Conservation (phyloP, 129 eudicot species). For the Tanacetum coccineum region DNA sequence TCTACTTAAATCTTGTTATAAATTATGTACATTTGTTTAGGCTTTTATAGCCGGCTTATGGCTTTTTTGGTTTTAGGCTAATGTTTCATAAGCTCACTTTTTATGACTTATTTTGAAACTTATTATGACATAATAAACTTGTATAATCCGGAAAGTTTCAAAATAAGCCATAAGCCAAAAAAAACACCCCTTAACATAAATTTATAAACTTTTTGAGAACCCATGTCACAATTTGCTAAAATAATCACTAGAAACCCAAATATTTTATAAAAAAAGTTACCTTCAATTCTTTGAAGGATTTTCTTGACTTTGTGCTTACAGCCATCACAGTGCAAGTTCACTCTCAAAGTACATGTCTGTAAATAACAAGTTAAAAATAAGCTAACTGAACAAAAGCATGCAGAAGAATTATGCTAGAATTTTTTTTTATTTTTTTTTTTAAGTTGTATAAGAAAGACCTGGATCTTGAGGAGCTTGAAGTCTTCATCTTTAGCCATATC, state of each 20-base stretch:
- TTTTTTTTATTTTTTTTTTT: too few relatives aligned
- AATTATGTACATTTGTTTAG: too few relatives aligned
- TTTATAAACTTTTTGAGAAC: constrained; percentile 5
- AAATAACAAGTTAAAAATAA: background rate
- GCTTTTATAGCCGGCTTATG: too few relatives aligned
- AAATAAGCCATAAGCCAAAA: too few relatives aligned
- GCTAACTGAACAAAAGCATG: background rate
- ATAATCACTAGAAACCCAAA: constrained; percentile 19
- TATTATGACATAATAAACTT: too few relatives aligned
- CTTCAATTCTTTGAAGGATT: constrained; percentile 49
- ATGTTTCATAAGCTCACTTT: too few relatives aligned
- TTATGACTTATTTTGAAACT: too few relatives aligned
- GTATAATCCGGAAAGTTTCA: too few relatives aligned
- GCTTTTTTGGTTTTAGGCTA: too few relatives aligned
- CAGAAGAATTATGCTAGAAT: background rate
- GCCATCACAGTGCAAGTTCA: constrained; percentile 52
- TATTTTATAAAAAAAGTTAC: constrained; percentile 17
- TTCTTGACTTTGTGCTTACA: constrained; percentile 53
- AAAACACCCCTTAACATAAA: too few relatives aligned
- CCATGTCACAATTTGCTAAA: constrained; percentile 10
- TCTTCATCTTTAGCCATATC: constrained; percentile 89
- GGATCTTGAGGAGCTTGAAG: constrained; percentile 96
- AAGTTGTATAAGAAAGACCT: constrained; percentile 37
- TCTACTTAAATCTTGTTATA: too few relatives aligned
- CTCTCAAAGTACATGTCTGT: constrained; percentile 41